These are phyloP conservation scores for Volvariella volvacea DNA, from an alignment of 1,284 basidiomycete genomes.

Conservation along the genomic window DNA sequence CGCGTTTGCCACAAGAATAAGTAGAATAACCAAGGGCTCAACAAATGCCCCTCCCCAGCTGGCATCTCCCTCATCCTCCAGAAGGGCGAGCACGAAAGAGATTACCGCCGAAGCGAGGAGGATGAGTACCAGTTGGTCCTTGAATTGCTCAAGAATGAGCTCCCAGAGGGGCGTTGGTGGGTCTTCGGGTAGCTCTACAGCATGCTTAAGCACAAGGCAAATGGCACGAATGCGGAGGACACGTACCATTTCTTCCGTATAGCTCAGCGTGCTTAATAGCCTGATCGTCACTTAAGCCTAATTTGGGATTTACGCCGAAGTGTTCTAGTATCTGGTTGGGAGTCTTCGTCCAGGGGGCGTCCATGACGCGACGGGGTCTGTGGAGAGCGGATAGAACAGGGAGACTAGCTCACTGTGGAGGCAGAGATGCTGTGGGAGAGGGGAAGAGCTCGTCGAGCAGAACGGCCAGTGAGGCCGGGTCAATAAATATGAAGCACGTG, in stretches of 20 bases:
- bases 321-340: slow-evolving; percentile 59
- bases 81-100: slow-evolving; percentile 83
- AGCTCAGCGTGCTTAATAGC: slow-evolving; percentile 67
- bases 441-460: not conserved
- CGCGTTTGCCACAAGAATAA: slow-evolving; percentile 92
- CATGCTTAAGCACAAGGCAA: slow-evolving; percentile 8
- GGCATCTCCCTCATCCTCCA: slow-evolving; percentile 69
- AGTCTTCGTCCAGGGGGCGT: slow-evolving; percentile 65
- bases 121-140: slow-evolving; percentile 94
- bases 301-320: slow-evolving; percentile 50
- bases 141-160: slow-evolving; percentile 95
- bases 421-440: not conserved
- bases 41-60: slow-evolving; percentile 81
- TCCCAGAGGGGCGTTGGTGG: slow-evolving; percentile 88
- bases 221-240: slow-evolving; percentile 3
- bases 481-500: slow-evolving; percentile 20
- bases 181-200: slow-evolving; percentile 81
- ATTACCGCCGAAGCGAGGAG: slow-evolving; percentile 87
- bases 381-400: slow-evolving; percentile 13
- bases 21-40: slow-evolving; percentile 87
- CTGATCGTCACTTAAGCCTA: slow-evolving; percentile 55
- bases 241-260: slow-evolving; percentile 82
- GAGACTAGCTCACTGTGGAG: slow-evolving; percentile 5
- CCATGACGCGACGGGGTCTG: slow-evolving; percentile 37
- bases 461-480: slow-evolving; percentile 8